Conservation (phyloP, 305 asterid species). For the Fraxinus velutina region DNA sequence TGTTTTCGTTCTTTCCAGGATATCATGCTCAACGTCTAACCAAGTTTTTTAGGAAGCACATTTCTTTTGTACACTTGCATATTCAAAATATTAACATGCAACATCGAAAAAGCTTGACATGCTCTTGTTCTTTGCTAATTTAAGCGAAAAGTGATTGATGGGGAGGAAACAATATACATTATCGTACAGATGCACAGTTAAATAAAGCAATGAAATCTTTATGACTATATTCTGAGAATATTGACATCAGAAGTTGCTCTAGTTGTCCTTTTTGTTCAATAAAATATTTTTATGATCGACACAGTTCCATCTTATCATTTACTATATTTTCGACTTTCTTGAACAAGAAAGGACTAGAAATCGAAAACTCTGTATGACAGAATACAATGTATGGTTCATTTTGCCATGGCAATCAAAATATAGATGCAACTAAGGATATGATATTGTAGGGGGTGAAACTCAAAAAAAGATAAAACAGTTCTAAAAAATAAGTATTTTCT, state of each 20-base stretch:
- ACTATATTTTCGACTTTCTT: not conserved
- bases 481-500: not conserved
- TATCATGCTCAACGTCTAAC: not conserved
- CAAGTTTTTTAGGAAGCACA: not conserved
- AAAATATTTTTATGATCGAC: not conserved
- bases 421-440: not conserved
- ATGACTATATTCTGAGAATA: not conserved
- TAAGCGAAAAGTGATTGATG: not conserved
- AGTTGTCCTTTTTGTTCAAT: not conserved
- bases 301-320: not conserved
- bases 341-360: not conserved
- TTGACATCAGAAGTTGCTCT: not conserved
- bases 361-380: not conserved
- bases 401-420: not conserved
- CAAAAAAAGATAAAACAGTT: not conserved
- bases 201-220: not conserved
- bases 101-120: not conserved
- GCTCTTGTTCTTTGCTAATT: not conserved
- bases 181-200: not conserved
- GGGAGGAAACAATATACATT: not conserved
- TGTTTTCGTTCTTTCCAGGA: not conserved
- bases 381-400: not conserved
- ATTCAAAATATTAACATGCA: not conserved
- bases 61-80: conserved; percentile 7
- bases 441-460: not conserved